Conservation (phyloP, 2,329 filamentous ascomycete species). For the Exophiala alcalophila region DNA sequence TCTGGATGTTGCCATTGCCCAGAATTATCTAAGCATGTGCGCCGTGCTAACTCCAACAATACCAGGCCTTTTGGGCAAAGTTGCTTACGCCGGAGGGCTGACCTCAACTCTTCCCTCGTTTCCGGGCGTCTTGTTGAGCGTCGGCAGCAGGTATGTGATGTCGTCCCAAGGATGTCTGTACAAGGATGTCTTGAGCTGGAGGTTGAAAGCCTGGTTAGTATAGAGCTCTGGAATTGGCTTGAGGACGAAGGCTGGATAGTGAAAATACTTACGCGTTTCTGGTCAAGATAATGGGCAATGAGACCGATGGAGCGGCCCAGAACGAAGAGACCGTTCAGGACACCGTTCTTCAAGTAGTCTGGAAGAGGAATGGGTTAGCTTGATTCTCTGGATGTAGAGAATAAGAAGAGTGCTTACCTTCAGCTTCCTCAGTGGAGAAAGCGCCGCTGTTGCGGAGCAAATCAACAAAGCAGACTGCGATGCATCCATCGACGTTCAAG, state of each 20-base stretch:
- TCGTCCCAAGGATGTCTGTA: constrained; percentile 99
- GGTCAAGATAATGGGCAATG: constrained; percentile 99
- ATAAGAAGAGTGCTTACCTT: too few relatives aligned
- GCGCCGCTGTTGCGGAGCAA: constrained; percentile 96
- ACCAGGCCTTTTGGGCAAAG: constrained; percentile 1
- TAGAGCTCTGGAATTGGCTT: too few relatives aligned
- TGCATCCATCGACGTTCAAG: constrained; percentile 74
- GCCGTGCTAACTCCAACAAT: neutral
- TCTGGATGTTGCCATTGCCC: neutral
- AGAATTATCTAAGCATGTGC: too few relatives aligned
- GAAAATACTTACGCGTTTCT: constrained; percentile 67
- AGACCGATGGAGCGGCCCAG: constrained; percentile 95
- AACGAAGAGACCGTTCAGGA: constrained; percentile 98
- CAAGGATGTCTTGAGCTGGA: too few relatives aligned
- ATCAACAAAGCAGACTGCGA: constrained; percentile 93
- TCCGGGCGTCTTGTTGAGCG: constrained; percentile 68
- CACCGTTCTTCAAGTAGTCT: constrained; percentile 97
- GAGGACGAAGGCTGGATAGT: too few relatives aligned
- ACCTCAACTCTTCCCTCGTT: constrained; percentile 88
- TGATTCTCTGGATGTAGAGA: too few relatives aligned
- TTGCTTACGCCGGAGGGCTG: constrained; percentile 31
- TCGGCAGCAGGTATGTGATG: constrained; percentile 90
- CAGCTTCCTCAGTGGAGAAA: constrained; percentile 91
- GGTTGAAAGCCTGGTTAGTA: too few relatives aligned
- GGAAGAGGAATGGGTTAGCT: too few relatives aligned